phyloP scores from a whole-genome alignment of 495 filamentous ascomycete genomes.

The Neurospora pannonica region DNA sequence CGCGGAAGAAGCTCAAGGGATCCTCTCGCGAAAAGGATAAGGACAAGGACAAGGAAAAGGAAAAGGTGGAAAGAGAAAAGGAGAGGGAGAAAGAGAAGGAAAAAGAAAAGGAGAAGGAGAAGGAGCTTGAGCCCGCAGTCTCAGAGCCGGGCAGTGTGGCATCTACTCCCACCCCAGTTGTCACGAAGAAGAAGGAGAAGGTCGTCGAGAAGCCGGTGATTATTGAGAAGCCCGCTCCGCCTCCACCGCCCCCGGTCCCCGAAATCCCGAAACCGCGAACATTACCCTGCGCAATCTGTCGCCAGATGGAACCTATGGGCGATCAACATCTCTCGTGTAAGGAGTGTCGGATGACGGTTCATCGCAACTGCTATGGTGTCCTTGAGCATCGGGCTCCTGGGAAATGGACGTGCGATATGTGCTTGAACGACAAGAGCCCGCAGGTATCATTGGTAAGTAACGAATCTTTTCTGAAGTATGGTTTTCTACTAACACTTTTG shows the following conservation, averaged over 20 bases:
- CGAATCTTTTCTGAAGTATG: background rate
- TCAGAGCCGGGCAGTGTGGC: constrained; percentile 19
- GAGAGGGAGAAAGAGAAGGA: constrained; percentile 43
- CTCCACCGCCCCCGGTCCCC: constrained; percentile 46
- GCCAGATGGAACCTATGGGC: constrained; percentile 56
- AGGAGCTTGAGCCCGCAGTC: constrained; percentile 40
- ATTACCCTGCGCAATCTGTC: constrained; percentile 80
- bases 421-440: constrained; percentile 81
- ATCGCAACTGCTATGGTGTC: constrained; percentile 86
- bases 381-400: constrained; percentile 53
- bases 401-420: constrained; percentile 96
- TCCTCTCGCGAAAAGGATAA: constrained; percentile 11
- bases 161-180: constrained; percentile 10
- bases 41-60: constrained; percentile 45
- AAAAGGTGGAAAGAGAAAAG: constrained; percentile 26
- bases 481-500: constrained; percentile 18
- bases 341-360: constrained; percentile 87
- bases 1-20: constrained; percentile 48
- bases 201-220: constrained; percentile 33
- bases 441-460: constrained; percentile 69
- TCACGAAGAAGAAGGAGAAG: constrained; percentile 61
- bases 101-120: constrained; percentile 5
- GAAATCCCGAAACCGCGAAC: constrained; percentile 68
- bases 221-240: constrained; percentile 16
- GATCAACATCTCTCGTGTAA: constrained; percentile 68